Base-by-base conservation (phyloP, 352 stramenopile genomes). In the Pythium rhizo-oryzae region DNA sequence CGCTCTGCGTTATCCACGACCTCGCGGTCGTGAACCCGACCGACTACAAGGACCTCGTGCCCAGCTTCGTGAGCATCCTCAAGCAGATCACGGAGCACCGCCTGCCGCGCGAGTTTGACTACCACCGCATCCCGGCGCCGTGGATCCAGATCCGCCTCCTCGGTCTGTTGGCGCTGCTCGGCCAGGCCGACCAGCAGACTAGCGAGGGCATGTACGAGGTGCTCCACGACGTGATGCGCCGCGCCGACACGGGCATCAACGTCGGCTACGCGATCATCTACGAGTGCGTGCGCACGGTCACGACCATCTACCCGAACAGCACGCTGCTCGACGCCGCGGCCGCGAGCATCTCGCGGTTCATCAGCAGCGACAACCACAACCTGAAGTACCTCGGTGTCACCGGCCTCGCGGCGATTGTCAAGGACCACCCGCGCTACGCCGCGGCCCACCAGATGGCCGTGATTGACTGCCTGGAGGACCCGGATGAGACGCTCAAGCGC, bases 131-230 rank as follows among this genome's bases (percentile, higher is more conserved):
- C 52, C 98, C 98, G 7, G 98, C 98, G 47, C 98, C 98, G 37
- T 99, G 98, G 98, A 99, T 99, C 71, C 98, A 99, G 84, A 98
- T 99, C 69, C 91, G 90, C 23, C 75, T 99, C 44, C 87, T 99
- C 21, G 96, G 98, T 60, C 97, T 99, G 63, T 79, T 99, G 47
- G 94, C 94, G 41, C 72, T 99, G 33, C 83, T 99, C 51, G 98
- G 98, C 47, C 91, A 98, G 63, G 94, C 88, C 4, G 94, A 98
- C 70, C 91, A 98, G 72, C 79, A 89, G 54, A 94, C 94, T 1
- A 98, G 89, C 63, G 96, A 99, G 76, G 97, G 97, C 59, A 99
- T 99, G 97, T 99, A 99, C 87, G 97, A 99, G 85, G 98, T 99
- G 59, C 80, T 99, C 35, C 83, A 97, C 54, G 97, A 99, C 65